phyloP scores from a whole-genome alignment of 73 alveolate species.

The Uronychia binucleata region DNA sequence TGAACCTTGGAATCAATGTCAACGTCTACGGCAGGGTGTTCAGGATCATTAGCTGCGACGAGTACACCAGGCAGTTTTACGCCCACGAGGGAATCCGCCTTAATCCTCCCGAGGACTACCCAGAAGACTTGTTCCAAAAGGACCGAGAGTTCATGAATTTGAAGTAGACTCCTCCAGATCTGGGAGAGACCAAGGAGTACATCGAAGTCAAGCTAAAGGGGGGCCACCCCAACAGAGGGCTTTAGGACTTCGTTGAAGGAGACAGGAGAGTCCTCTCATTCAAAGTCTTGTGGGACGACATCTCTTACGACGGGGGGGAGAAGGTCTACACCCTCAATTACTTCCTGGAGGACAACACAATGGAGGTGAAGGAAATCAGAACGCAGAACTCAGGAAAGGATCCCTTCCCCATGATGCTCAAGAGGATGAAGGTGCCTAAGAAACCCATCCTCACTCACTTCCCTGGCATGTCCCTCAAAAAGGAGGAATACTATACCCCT shows the following conservation, averaged over 20 bases:
- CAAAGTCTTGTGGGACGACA: constrained; percentile 87
- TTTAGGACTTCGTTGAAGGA: constrained; percentile 74
- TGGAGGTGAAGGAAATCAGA: constrained; percentile 91
- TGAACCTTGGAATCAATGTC: constrained; percentile 70
- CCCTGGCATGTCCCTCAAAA: constrained; percentile 90
- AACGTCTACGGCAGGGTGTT: constrained; percentile 76
- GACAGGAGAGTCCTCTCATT: constrained; percentile 87
- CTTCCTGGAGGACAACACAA: constrained; percentile 88
- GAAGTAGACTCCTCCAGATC: constrained; percentile 83
- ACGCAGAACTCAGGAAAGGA: constrained; percentile 88
- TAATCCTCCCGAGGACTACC: constrained; percentile 79
- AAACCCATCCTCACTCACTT: constrained; percentile 88
- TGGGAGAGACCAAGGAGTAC: constrained; percentile 87
- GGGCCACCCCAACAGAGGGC: constrained; percentile 87
- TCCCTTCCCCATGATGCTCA: constrained; percentile 89
- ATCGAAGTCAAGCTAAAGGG: constrained; percentile 94
- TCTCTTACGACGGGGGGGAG: constrained; percentile 88
- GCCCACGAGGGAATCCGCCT: constrained; percentile 80
- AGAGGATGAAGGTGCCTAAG: constrained; percentile 90
- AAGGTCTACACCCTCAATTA: constrained; percentile 85
- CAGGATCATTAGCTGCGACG: constrained; percentile 89
- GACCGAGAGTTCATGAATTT: constrained; percentile 75
- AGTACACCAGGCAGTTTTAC: constrained; percentile 88
- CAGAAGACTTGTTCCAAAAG: constrained; percentile 82
- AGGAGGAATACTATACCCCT: constrained; percentile 91